Evolutionary conservation across 2,329 filamentous ascomycete species (phyloP).

Genomic region (Lizonia empirigonia): DNA sequence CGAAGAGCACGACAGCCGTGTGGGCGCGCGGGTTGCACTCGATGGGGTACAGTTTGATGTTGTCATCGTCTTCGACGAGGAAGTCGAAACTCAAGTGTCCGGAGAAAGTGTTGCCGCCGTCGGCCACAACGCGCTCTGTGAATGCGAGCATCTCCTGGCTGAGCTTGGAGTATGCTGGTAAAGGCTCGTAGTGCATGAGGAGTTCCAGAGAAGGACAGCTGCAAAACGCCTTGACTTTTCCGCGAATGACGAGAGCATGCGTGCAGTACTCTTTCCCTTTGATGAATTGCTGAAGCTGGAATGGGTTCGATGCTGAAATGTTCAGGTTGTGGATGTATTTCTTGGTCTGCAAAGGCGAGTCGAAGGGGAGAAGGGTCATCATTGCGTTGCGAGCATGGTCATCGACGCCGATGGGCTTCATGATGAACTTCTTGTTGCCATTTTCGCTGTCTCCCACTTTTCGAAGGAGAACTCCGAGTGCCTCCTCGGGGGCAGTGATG

Average conservation of each 20-base stretch:
- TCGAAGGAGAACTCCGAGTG: constrained; percentile 57
- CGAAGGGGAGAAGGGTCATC: constrained; percentile 66
- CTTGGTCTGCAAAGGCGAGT: constrained; percentile 59
- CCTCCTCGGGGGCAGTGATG: constrained; percentile 60
- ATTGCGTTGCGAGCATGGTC: constrained; percentile 65
- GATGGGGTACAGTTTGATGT: constrained; percentile 64
- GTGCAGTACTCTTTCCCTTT: constrained; percentile 70
- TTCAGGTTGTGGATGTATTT: constrained; percentile 60
- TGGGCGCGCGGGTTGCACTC: constrained; percentile 74
- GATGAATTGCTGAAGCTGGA: constrained; percentile 73
- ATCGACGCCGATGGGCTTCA: constrained; percentile 70
- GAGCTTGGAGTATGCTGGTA: constrained; percentile 61
- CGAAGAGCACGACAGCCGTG: constrained; percentile 69
- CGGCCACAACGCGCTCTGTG: constrained; percentile 62
- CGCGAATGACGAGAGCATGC: constrained; percentile 69
- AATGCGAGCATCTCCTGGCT: constrained; percentile 67
- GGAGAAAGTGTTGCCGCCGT: constrained; percentile 60
- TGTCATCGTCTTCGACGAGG: constrained; percentile 57
- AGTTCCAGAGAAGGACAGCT: constrained; percentile 68
- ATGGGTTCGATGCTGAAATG: constrained; percentile 62
- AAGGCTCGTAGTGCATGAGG: constrained; percentile 68
- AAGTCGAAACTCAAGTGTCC: constrained; percentile 78
- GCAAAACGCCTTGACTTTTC: constrained; percentile 68
- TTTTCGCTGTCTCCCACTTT: constrained; percentile 17
- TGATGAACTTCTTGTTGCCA: constrained; percentile 60